A percentile compares a stretch with the other conserved stretches of the same genome.
Evolutionary conservation across 208 protist genomes (phyloP).

Genomic region (Leishmania martiniquensis): DNA sequence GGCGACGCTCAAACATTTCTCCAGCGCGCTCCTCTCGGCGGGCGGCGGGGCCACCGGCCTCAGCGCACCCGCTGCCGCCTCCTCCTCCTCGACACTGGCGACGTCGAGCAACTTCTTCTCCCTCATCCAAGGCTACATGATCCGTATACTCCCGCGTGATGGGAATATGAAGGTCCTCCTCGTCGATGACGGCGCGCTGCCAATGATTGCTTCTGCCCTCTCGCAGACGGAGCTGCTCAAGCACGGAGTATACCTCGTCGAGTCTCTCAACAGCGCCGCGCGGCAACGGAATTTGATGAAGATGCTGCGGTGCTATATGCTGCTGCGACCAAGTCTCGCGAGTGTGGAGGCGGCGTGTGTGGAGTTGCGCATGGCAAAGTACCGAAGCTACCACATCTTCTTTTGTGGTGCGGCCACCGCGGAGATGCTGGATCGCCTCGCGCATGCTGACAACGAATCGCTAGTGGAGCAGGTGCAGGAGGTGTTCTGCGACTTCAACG

Average conservation of each 20-base stretch:
- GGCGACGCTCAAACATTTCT: conserved; percentile 25
- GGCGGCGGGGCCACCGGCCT: neutral
- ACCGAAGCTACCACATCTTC: conserved; percentile 77
- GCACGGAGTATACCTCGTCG: conserved; percentile 97
- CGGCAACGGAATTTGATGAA: conserved; percentile 87
- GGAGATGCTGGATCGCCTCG: conserved; percentile 90
- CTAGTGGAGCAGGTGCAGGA: conserved; percentile 95
- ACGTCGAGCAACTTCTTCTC: conserved; percentile 43
- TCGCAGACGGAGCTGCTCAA: conserved; percentile 95
- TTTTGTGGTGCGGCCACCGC: conserved; percentile 92
- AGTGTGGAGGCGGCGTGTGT: conserved; percentile 85
- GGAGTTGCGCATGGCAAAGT: conserved; percentile 92
- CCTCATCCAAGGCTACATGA: conserved; percentile 66
- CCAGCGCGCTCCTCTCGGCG: conserved; percentile 22
- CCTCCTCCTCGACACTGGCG: conserved; percentile 5
- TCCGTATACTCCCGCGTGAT: conserved; percentile 65
- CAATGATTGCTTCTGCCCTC: conserved; percentile 94
- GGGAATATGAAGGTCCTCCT: conserved; percentile 96
- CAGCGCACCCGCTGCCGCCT: neutral
- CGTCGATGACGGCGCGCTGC: conserved; percentile 93
- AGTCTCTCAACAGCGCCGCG: conserved; percentile 73
- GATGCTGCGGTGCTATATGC: conserved; percentile 93
- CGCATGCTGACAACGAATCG: conserved; percentile 92
- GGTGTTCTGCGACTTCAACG: conserved; percentile 95
- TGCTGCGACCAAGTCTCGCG: conserved; percentile 90